Percentiles rank a stretch among this genome's conserved stretches.
These are phyloP conservation scores for Podosphaera xanthii DNA, from an alignment of 2,329 filamentous ascomycete genomes.

Conservation along the genomic window DNA sequence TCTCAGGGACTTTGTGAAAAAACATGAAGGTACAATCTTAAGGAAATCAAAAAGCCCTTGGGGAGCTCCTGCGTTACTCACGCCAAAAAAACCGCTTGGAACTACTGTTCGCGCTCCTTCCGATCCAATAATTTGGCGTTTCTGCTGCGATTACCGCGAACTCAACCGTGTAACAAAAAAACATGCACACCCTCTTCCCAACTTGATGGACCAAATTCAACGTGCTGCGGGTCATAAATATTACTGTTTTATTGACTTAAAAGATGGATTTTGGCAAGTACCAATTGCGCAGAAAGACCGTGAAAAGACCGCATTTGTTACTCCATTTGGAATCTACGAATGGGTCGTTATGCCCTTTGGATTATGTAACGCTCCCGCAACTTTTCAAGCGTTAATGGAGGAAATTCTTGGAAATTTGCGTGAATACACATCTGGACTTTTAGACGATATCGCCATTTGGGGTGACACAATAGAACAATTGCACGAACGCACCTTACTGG, in stretches of 20 bases:
- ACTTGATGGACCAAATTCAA: neutral
- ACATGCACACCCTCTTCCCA: neutral
- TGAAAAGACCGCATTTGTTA: neutral
- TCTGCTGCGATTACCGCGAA: neutral
- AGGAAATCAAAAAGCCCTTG: neutral
- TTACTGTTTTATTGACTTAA: neutral
- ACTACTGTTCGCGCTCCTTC: neutral
- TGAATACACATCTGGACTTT: neutral
- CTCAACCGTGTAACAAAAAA: neutral
- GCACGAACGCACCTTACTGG: neutral
- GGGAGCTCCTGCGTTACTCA: neutral
- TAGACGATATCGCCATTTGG: neutral
- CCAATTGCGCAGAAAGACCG: neutral
- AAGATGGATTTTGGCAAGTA: neutral
- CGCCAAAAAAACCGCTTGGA: neutral
- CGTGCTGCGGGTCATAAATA: neutral
- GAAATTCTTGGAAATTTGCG: neutral
- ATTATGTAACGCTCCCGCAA: neutral
- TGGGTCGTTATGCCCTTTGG: slow-evolving; percentile 3
- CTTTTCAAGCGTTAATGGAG: slow-evolving; percentile 1
- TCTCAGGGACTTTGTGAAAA: neutral
- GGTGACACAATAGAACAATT: neutral
- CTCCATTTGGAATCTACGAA: neutral
- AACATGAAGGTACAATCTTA: neutral
- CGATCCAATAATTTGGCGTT: neutral